These are phyloP conservation scores for Ascochyta koolunga DNA, from an alignment of 2,329 filamentous ascomycete genomes.

Conservation along the genomic window DNA sequence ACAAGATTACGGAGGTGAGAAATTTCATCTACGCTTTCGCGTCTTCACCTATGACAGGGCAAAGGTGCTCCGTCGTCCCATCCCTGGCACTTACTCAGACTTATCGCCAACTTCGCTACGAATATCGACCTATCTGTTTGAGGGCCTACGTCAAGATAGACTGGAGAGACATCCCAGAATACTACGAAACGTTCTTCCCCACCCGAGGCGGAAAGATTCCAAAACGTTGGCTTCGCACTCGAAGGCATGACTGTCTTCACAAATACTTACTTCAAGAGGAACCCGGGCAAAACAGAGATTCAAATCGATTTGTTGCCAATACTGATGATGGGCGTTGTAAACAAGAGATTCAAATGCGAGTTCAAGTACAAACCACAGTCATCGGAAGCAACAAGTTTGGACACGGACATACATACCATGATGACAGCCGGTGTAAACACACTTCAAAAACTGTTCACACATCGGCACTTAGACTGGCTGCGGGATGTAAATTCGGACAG, in stretches of 20 bases:
- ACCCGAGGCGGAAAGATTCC: not conserved
- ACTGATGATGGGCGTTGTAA: not conserved
- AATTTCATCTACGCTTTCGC: slow-evolving; percentile 6
- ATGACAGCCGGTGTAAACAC: not conserved
- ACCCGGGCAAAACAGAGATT: not conserved
- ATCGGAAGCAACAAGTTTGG: not conserved
- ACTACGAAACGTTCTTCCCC: slow-evolving; percentile 1
- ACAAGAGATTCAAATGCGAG: not conserved
- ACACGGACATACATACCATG: not conserved
- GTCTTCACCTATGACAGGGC: not conserved
- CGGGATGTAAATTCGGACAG: not conserved
- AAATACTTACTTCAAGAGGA: not conserved
- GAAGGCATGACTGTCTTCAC: slow-evolving; percentile 2
- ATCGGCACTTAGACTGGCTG: not conserved
- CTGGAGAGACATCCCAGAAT: slow-evolving; percentile 3
- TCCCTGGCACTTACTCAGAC: not conserved
- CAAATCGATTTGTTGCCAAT: slow-evolving; percentile 1
- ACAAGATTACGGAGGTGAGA: not conserved
- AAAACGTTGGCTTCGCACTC: not conserved
- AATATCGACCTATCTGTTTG: slow-evolving; percentile 5
- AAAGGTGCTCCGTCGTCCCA: not conserved
- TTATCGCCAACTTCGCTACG: not conserved
- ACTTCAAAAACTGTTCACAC: not conserved
- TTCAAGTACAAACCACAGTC: not conserved
- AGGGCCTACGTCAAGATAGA: not conserved